Evolutionary conservation across 192 early-diverging fungal species (phyloP).

Genomic region (Paraglomus brasilianum): DNA sequence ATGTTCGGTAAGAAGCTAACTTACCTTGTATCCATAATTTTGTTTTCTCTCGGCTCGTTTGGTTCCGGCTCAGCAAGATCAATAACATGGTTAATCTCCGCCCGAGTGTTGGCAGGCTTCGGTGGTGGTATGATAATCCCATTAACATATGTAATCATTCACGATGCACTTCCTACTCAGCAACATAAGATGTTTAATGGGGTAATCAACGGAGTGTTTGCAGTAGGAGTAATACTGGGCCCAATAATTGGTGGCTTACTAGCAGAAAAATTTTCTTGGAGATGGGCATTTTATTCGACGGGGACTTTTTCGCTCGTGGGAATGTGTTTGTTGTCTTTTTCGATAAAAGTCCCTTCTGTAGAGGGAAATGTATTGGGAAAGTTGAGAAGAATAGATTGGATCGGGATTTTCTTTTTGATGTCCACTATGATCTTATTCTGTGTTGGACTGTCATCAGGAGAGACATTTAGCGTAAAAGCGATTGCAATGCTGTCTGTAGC

Average conservation of each 20-base stretch:
- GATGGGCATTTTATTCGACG: slow-evolving; percentile 47
- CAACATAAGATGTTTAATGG: slow-evolving; percentile 59
- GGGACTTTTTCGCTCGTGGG: slow-evolving; percentile 29
- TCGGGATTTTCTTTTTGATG: slow-evolving; percentile 23
- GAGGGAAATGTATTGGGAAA: slow-evolving; percentile 29
- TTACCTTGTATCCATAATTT: slow-evolving; percentile 36
- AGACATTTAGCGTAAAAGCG: too few relatives aligned
- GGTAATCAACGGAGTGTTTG: slow-evolving; percentile 55
- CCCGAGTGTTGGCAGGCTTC: slow-evolving; percentile 54
- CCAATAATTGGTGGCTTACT: slow-evolving; percentile 43
- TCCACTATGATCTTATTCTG: too few relatives aligned
- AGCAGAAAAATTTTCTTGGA: slow-evolving; percentile 39
- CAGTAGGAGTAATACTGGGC: slow-evolving; percentile 48
- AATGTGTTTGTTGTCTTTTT: slow-evolving; percentile 25
- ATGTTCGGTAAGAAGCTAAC: slow-evolving; percentile 35
- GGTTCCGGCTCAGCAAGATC: slow-evolving; percentile 38
- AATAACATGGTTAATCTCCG: slow-evolving; percentile 50
- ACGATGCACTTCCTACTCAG: slow-evolving; percentile 58
- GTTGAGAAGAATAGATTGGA: slow-evolving; percentile 34
- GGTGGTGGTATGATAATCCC: slow-evolving; percentile 58
- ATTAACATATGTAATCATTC: slow-evolving; percentile 60
- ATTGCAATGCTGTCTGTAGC: too few relatives aligned
- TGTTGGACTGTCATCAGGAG: too few relatives aligned
- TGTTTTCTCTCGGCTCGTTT: slow-evolving; percentile 36
- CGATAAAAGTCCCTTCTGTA: slow-evolving; percentile 31